Conservation (phyloP, 768 basidiomycete genomes). For the Harrya chromipes region DNA sequence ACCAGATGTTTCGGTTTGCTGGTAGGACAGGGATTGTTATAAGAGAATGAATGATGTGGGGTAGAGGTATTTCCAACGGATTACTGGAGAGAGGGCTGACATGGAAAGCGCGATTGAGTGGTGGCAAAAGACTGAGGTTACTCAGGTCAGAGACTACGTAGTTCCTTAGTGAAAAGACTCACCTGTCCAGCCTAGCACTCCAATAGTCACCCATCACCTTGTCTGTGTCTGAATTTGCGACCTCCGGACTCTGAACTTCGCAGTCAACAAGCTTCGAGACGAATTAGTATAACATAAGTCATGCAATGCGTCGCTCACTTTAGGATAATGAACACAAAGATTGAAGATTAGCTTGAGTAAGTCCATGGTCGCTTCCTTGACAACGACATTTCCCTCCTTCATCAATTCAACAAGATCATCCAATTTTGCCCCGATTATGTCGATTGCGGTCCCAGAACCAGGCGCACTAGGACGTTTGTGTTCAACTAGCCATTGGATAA, state of each 20-base stretch:
- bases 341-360: conserved; percentile 85
- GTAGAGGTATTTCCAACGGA: conserved; percentile 71
- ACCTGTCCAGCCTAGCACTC: conserved; percentile 72
- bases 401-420: conserved; percentile 52
- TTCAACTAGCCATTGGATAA: conserved; percentile 61
- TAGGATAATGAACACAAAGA: conserved; percentile 76
- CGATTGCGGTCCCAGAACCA: conserved; percentile 47
- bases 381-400: conserved; percentile 37
- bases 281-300: not conserved
- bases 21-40: conserved; percentile 72
- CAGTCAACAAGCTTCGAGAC: conserved; percentile 36
- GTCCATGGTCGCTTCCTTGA: conserved; percentile 76
- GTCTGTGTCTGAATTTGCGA: conserved; percentile 15
- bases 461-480: conserved; percentile 49
- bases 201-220: conserved; percentile 73
- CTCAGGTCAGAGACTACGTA: not conserved
- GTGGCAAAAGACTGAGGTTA: conserved; percentile 52
- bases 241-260: conserved; percentile 39
- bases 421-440: conserved; percentile 59
- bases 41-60: conserved; percentile 78
- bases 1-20: conserved; percentile 58
- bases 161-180: conserved; percentile 23
- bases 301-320: conserved; percentile 37
- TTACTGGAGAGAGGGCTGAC: conserved; percentile 56
- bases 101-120: conserved; percentile 69